Conservation (phyloP, 768 basidiomycete genomes). For the Pluteus cervinus region DNA sequence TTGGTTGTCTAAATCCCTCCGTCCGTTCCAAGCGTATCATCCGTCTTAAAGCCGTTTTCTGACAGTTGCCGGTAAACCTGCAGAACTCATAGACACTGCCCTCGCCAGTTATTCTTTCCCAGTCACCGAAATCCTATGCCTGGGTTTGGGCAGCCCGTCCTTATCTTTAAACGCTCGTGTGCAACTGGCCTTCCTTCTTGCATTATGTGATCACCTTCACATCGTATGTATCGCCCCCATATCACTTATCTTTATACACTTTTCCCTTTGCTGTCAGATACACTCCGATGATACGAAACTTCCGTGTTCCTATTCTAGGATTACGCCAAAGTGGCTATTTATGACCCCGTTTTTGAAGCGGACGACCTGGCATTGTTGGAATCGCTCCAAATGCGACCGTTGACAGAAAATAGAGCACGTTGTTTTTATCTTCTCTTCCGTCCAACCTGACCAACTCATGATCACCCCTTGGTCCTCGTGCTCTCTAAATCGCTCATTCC, state of each 20-base stretch:
- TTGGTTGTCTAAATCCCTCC: slow-evolving; percentile 51
- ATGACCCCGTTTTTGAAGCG: slow-evolving; percentile 71
- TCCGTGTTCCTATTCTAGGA: too few species aligned
- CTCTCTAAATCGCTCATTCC: too few species aligned
- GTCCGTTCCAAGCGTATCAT: slow-evolving; percentile 32
- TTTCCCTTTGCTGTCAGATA: too few species aligned
- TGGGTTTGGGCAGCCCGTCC: slow-evolving; percentile 72
- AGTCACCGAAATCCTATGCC: slow-evolving; percentile 46
- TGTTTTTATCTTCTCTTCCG: slow-evolving; percentile 10
- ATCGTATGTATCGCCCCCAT: slow-evolving; percentile 52
- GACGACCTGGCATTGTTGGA: slow-evolving; percentile 50
- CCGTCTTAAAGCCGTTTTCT: slow-evolving; percentile 3
- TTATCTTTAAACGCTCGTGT: slow-evolving; percentile 54
- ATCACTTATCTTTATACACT: slow-evolving; percentile 1
- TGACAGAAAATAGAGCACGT: slow-evolving; percentile 47
- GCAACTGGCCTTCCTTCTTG: slow-evolving; percentile 63
- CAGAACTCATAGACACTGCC: slow-evolving; percentile 31
- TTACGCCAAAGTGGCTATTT: slow-evolving; percentile 42
- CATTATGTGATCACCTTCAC: slow-evolving; percentile 42
- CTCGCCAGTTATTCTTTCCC: slow-evolving; percentile 17
- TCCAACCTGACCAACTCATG: slow-evolving; percentile 2
- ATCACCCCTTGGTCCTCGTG: too few species aligned
- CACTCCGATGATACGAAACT: too few species aligned
- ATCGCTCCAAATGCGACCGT: slow-evolving; percentile 30
- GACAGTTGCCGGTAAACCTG: slow-evolving; percentile 8